A percentile compares a stretch with the other conserved stretches of the same genome.
Evolutionary conservation across 2,329 filamentous ascomycete genomes (phyloP).

Genomic region (Pseudomassariella vexata): DNA sequence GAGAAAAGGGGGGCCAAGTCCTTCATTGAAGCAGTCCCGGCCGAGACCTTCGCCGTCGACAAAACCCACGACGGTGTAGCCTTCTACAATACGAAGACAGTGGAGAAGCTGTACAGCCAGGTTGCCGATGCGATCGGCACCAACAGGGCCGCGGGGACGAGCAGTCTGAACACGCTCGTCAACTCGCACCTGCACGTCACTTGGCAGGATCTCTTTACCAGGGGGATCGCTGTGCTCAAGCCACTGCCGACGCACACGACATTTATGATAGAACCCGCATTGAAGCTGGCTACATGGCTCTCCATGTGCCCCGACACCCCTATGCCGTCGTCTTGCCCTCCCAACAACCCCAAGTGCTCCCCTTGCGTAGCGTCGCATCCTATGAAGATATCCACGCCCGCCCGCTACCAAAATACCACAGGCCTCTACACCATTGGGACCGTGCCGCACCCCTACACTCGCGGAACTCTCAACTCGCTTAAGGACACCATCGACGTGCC

Average conservation of each 20-base stretch:
- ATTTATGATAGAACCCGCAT: slow-evolving; percentile 62
- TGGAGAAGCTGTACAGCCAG: slow-evolving; percentile 61
- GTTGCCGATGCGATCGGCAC: slow-evolving; percentile 58
- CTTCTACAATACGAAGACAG: slow-evolving; percentile 62
- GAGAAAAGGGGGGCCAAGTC: slow-evolving; percentile 52
- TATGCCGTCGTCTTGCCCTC: slow-evolving; percentile 73
- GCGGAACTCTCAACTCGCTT: slow-evolving; percentile 61
- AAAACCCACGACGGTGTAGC: slow-evolving; percentile 63
- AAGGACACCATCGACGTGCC: slow-evolving; percentile 54
- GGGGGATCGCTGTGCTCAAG: slow-evolving; percentile 76
- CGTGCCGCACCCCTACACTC: slow-evolving; percentile 87
- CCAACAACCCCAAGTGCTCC: slow-evolving; percentile 68
- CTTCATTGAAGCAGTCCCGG: slow-evolving; percentile 56
- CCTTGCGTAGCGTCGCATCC: slow-evolving; percentile 63
- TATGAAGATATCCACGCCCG: slow-evolving; percentile 61
- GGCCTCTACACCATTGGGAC: slow-evolving; percentile 75
- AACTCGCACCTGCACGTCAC: slow-evolving; percentile 78
- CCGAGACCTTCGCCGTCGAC: slow-evolving; percentile 61
- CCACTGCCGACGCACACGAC: slow-evolving; percentile 72
- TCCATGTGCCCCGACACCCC: slow-evolving; percentile 70
- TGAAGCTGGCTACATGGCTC: slow-evolving; percentile 69
- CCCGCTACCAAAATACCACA: slow-evolving; percentile 65
- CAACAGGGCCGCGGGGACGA: slow-evolving; percentile 54
- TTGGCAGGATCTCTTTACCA: slow-evolving; percentile 74
- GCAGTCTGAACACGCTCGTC: slow-evolving; percentile 66